Evolutionary conservation across 1,284 basidiomycete genomes (phyloP).

Genomic region (Cryptococcus amylolentus): DNA sequence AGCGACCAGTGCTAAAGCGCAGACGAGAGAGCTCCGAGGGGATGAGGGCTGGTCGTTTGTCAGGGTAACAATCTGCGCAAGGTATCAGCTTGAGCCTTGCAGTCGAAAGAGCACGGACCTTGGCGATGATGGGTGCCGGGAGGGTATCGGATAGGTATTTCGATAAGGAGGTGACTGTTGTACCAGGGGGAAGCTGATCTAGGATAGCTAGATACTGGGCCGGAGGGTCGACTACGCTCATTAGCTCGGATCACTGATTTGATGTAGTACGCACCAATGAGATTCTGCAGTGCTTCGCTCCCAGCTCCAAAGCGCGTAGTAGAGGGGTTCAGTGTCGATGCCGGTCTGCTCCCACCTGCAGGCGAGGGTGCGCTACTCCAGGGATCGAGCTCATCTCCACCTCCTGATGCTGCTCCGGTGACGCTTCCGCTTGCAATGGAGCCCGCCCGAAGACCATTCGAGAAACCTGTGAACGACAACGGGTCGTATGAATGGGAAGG

Average conservation of each 20-base stretch:
- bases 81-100: too few species aligned
- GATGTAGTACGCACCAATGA: too few species aligned
- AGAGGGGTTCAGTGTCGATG: neutral
- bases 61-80: conserved; percentile 28
- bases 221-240: conserved; percentile 67
- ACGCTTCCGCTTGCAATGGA: too few species aligned
- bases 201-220: conserved; percentile 70
- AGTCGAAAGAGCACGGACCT: conserved; percentile 59
- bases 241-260: neutral
- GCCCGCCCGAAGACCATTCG: too few species aligned
- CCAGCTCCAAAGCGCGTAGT: too few species aligned
- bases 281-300: too few species aligned
- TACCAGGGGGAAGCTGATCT: conserved; percentile 53
- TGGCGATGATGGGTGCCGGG: conserved; percentile 70
- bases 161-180: conserved; percentile 23
- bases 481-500: conserved; percentile 24
- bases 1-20: conserved; percentile 77
- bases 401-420: too few species aligned
- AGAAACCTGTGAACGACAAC: neutral
- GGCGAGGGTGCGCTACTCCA: conserved; percentile 76
- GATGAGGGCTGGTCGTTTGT: conserved; percentile 56
- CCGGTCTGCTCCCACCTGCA: conserved; percentile 42
- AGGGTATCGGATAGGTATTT: conserved; percentile 65
- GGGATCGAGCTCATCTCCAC: conserved; percentile 61
- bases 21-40: conserved; percentile 73